Conservation (phyloP, 306 rosid genomes). For the Pyrus communis region DNA sequence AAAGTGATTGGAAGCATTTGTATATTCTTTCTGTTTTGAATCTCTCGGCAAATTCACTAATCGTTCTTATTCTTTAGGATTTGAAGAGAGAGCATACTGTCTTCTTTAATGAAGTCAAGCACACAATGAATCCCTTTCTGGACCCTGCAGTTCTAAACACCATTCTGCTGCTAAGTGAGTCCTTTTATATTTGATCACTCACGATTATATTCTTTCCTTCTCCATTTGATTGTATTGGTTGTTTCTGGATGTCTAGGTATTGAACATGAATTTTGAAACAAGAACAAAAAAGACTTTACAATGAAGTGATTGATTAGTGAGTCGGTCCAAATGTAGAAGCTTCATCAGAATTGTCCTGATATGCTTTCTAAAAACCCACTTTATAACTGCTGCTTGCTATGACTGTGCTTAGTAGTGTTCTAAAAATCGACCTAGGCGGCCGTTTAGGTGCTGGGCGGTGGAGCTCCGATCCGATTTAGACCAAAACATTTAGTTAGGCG, state of each 20-base stretch:
- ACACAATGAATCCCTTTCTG: no score
- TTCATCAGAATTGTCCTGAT: no score
- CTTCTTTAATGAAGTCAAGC: slow-evolving; percentile 18
- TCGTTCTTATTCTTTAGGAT: slow-evolving; percentile 29
- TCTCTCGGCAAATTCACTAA: not conserved
- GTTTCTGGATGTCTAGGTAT: slow-evolving; percentile 37
- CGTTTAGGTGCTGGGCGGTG: no score
- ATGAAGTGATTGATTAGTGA: slow-evolving; percentile 64
- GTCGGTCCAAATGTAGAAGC: no score
- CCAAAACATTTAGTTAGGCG: no score
- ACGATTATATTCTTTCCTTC: not conserved
- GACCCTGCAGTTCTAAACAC: slow-evolving; percentile 5
- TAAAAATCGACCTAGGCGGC: no score
- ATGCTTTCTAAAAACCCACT: no score
- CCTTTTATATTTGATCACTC: slow-evolving; percentile 3
- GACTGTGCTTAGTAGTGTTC: no score
- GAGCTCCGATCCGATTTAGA: no score
- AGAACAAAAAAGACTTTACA: slow-evolving; percentile 70
- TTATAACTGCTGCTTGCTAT: no score
- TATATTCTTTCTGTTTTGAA: not conserved
- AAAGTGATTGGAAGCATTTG: not conserved
- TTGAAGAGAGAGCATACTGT: slow-evolving; percentile 58
- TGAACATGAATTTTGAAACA: slow-evolving; percentile 65
- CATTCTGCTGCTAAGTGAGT: slow-evolving; percentile 61
- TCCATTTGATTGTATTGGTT: slow-evolving; percentile 1